These are phyloP conservation scores for Ophiostoma sp. DNA, from an alignment of 2,329 filamentous ascomycete species.

Conservation along the genomic window DNA sequence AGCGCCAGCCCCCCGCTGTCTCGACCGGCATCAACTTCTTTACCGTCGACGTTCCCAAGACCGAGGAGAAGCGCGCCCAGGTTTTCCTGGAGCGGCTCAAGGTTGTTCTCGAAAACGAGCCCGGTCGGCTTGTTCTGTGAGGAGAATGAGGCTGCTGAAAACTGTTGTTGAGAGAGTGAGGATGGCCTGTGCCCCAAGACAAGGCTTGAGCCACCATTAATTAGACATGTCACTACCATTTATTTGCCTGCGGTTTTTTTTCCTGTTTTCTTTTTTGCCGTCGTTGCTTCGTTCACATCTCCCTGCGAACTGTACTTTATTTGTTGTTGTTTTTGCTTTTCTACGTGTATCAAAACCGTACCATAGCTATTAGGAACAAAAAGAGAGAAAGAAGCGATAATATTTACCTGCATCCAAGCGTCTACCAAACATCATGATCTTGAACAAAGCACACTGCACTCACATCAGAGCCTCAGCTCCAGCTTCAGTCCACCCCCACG, in stretches of 20 bases:
- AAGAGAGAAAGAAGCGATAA: neutral
- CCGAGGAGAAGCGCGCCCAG: slow-evolving; percentile 78
- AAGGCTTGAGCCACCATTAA: neutral
- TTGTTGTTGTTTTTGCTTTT: slow-evolving; percentile 7
- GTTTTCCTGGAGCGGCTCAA: slow-evolving; percentile 87
- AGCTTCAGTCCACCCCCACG: neutral
- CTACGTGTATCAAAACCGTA: neutral
- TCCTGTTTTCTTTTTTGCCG: neutral
- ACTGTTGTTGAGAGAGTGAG: slow-evolving; percentile 26
- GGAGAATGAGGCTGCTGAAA: neutral
- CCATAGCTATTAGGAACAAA: neutral
- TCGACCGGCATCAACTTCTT: slow-evolving; percentile 71
- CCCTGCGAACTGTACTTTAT: slow-evolving; percentile 5
- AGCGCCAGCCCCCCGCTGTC: slow-evolving; percentile 45
- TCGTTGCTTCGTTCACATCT: neutral
- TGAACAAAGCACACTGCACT: neutral
- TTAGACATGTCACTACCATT: slow-evolving; percentile 16
- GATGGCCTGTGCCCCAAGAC: slow-evolving; percentile 26
- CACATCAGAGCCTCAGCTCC: neutral
- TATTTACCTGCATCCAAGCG: neutral
- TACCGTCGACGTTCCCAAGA: slow-evolving; percentile 73
- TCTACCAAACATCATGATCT: neutral
- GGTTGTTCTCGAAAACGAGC: slow-evolving; percentile 76
- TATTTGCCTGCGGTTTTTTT: slow-evolving; percentile 28
- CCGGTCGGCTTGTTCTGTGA: slow-evolving; percentile 69